Evolutionary conservation across 2,329 filamentous ascomycete species (phyloP).

Genomic region (Ophiognomonia clavigignenti-juglandacearum): DNA sequence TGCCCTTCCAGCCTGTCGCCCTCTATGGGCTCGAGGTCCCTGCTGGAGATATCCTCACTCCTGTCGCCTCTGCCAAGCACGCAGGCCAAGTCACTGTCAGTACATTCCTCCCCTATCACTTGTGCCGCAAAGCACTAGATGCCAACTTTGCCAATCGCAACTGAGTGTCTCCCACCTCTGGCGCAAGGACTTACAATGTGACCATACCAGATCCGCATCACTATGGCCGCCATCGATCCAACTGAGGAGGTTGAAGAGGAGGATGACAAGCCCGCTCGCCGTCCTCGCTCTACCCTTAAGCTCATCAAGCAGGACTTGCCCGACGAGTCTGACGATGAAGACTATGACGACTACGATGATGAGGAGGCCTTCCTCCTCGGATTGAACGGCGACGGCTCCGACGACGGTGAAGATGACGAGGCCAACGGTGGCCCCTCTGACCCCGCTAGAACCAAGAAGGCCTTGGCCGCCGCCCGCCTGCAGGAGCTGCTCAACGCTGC

Average conservation of each 20-base stretch:
- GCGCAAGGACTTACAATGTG: constrained; percentile 10
- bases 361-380: too few species aligned
- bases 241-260: constrained; percentile 69
- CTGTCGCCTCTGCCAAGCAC: too few species aligned
- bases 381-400: constrained; percentile 44
- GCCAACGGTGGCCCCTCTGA: constrained; percentile 87
- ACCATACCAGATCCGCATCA: constrained; percentile 90
- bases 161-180: too few species aligned
- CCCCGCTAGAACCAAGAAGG: constrained; percentile 83
- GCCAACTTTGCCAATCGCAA: too few species aligned
- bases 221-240: constrained; percentile 97
- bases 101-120: constrained; percentile 20
- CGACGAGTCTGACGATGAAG: constrained; percentile 34
- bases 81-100: constrained; percentile 82
- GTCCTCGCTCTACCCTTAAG: constrained; percentile 82
- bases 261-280: constrained; percentile 54
- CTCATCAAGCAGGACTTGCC: constrained; percentile 67
- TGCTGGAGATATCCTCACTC: constrained; percentile 76
- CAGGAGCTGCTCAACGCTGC: constrained; percentile 72
- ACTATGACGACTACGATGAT: constrained; percentile 57
- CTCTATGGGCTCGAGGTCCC: constrained; percentile 92
- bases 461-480: constrained; percentile 70
- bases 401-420: constrained; percentile 60
- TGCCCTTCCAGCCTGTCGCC: constrained; percentile 61
- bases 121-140: background rate